Base-by-base conservation (phyloP, 2,329 filamentous ascomycete genomes). In the Chrysoporthe cubensis region DNA sequence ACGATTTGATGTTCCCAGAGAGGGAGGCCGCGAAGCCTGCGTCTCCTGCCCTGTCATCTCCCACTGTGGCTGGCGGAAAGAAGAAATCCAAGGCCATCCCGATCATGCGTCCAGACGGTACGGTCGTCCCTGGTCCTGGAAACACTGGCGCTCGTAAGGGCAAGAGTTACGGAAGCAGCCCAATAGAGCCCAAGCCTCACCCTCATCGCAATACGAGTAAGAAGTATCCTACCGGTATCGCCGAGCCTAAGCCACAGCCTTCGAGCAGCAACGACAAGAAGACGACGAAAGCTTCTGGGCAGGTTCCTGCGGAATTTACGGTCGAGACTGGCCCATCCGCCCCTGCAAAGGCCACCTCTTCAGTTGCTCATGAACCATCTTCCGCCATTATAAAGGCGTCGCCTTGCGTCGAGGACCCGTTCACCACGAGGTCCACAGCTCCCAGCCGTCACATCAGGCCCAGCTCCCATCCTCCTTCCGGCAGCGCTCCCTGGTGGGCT, bases 11-110 rank as follows among this genome's bases (percentile, higher is more conserved):
- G 16, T 52, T 65, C 26, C 59, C 68, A 5, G 34, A 60, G 48
- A 26, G 26, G 7, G 32, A 42, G 18, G 18, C 21, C 3, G 46
- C 46, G 21, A 54, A 42, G 13, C 43, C 59, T 6, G 11, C 18
- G 14, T 40, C 62, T 3, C 18, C n/a, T 16, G 46, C 26, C 16
- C 62, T 61, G 18, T 54, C 52, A 32, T 32, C 60, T 34, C 37
- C 54, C 5, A 59, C 66, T 2, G 54, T 60, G 7, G 34, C 7
- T 14, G 52, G 50, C 9, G 52, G 43, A 32, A 68, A 64, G 54
- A 66, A 57, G 48, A 50, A 37, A 32, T 63, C 68, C 40, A 69
- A 60, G 44, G 68, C 68, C 11, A 65, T 68, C 4, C 68, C 66
- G 2, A 68, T 65, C 18, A 34, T 65, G 44, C 26, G 6, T 14